These are phyloP conservation scores for Ampelocalamus luodianensis DNA, from an alignment of 176 grass and related monocot genomes.

Conservation along the genomic window DNA sequence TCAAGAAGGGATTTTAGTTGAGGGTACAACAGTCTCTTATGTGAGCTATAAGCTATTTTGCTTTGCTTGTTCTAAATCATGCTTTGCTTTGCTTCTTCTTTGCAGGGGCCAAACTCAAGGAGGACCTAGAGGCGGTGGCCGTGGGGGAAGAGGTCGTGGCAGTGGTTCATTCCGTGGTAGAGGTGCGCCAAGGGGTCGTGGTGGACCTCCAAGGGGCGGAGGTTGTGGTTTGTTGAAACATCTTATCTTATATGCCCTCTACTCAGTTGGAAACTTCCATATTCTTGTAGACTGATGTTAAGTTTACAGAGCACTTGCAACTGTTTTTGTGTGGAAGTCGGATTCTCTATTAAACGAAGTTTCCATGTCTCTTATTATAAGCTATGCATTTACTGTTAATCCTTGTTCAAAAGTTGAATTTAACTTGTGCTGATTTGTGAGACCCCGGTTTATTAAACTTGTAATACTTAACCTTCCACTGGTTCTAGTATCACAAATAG, in stretches of 20 bases:
- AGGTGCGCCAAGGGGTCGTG: constrained; percentile 76
- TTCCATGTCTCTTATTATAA: background rate
- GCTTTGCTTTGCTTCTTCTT: constrained; percentile 37
- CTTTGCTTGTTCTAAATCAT: no score
- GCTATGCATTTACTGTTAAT: background rate
- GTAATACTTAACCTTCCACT: no score
- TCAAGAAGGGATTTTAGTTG: no score
- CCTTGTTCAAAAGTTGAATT: background rate
- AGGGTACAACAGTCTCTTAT: no score
- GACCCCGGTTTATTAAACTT: no score
- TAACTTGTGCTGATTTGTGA: background rate
- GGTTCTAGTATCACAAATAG: no score
- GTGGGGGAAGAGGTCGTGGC: constrained; percentile 60
- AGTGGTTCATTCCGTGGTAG: constrained; percentile 83
- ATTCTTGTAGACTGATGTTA: constrained; percentile 53
- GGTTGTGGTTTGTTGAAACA: constrained; percentile 54
- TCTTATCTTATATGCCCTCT: constrained; percentile 6
- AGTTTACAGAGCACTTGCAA: constrained; percentile 25
- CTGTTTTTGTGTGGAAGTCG: constrained; percentile 32
- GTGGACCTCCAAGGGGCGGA: constrained; percentile 74
- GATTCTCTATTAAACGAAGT: constrained; percentile 42
- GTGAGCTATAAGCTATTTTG: no score
- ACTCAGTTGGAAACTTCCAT: constrained; percentile 29
- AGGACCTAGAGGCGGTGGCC: constrained; percentile 64
- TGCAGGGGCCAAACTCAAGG: constrained; percentile 69